Evolutionary conservation across 805 yeast genomes (phyloP), one percentile per base, ranked within the genome.

Genomic region (Candida tammaniensis): DNA sequence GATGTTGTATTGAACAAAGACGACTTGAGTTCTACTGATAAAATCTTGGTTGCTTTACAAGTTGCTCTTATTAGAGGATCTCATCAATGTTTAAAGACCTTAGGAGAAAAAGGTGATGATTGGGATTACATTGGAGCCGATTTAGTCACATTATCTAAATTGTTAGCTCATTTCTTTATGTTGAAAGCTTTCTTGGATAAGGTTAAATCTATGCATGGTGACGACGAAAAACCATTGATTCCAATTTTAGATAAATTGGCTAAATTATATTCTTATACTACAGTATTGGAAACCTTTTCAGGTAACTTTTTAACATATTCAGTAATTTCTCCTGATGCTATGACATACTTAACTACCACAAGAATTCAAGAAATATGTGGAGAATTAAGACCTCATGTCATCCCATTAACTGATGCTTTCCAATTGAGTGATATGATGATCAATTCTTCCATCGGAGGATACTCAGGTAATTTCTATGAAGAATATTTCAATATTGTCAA

Each of bases 361-460:
- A 54, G 43, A 35, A 48, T 62, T 40, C 59, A 66, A 33, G 54
- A 56, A 36, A 54, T 61, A 37, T 59, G 65, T 47, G 40, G 49
- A 13, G 57, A 51, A 28, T 32, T 68, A 34, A 62, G 73, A 51
- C 71, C 71, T 19, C 59, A 64, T 36, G 67, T 58, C 27, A 55
- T 68, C 37, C 60, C 68, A 5, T 61, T 61, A 40, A 66, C 70
- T 19, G 73, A 68, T 43, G 51, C 72, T 10, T 67, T 68, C 63
- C 62, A 62, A 52, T 54, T 54, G 47, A 53, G 70, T 11, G 73
- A 68, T 46, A 63, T 57, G 64, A 46, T 68, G 52, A 55, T 67
- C 38, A 64, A 65, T 52, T 60, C 73, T 5, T 57, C 63, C n/a
- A 54, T 68, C 31, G 73, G 70, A 26, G 57, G 56, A 35, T 67